Base-by-base conservation (phyloP, 352 stramenopile species). In the Blastocystis sp. region DNA sequence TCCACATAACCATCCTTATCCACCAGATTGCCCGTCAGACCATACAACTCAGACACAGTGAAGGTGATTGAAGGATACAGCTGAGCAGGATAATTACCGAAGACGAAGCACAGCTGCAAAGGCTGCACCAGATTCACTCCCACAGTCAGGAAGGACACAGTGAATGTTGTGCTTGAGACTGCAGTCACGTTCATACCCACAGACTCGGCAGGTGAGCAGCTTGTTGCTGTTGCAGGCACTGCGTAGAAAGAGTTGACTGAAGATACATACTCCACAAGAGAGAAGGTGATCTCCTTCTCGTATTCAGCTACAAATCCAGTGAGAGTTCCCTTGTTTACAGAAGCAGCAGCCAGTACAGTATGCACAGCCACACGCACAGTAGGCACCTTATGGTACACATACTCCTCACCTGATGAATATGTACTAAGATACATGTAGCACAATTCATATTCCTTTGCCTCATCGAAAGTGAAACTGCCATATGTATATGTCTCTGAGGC, bases 41-140 rank as follows among this genome's bases (percentile, higher is more conserved):
- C 73, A 24, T 40, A 68, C 73, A 84, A 57, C 73, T 84, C 51
- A 22, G 73, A 53, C 51, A 84, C 73, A 0, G 44, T 84, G 73
- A 84, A 84, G 15, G 73, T 84, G 48, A 84, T 84, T 11, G 73
- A 33, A 15, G 73, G 48, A 57, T 84, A 84, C 48, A 68, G 51
- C 73, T 84, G 73, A 19, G 73, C 73, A 48, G 48, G 48, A 40
- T 69, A 68, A 30, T n/a, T 51, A 57, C 73, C 73, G 51, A 84
- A 84, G 73, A 35, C 42, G 73, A 84, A 84, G 51, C 73, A 84
- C 73, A 84, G 30, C 73, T 30, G 48, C 48, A 84, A 51, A 62
- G 73, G 73, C 73, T 84, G 73, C 19, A 19, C n/a, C 44, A 44
- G 2, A 24, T 37, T 35, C 44, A 84, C 5, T 35, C 48, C 51